Evolutionary conservation across 768 basidiomycete genomes (phyloP), one percentile per base, ranked within the genome.

Genomic region (Glaciozyma martinii): DNA sequence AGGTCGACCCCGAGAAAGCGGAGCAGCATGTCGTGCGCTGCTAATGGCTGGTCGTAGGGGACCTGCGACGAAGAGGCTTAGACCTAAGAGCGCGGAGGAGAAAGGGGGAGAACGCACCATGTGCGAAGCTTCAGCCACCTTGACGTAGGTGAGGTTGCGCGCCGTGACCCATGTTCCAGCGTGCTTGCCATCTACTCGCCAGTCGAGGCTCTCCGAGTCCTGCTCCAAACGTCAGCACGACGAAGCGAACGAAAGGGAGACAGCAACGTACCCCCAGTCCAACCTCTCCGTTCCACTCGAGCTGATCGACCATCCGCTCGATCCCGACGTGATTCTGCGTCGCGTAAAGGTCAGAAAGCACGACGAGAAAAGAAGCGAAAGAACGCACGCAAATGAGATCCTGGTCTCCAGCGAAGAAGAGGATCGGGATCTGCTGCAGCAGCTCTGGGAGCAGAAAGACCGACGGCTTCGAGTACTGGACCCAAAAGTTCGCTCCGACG

Each of bases 1-100:
- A 94, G 89, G 78, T 98, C 86, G 65, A 92, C 84, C 58, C 84
- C 86, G 86, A 97, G 90, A 80, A 99, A 99, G 19, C 95, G 89
- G 47, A 95, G 83, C 71, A 99, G 94, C 95, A 98, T 97, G 76
- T 99, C 95, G 76, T 97, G 91, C 5, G 93, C 81, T 25, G 86
- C 84, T 59, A 89, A 82, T 0, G 92, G 93, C 18, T 88, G 80
- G 76, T 99, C 94, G 76, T 76, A 79, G 0, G 78, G 78, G 47
- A 66, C 68, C 68, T 65, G 16, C 25, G 73, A 66, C n/a, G n/a
- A 5, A 74, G 66, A 58, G 75, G 29, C 2, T 8, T 5, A 16
- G 12, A 25, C 27, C 1, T 33, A 25, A 27, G 29, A 29, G 5
- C 15, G n/a, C 46, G 56, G 52, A 50, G 43, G 62, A 58, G 19